Conservation (phyloP, 1,284 basidiomycete genomes). For the Moniliella sp. region DNA sequence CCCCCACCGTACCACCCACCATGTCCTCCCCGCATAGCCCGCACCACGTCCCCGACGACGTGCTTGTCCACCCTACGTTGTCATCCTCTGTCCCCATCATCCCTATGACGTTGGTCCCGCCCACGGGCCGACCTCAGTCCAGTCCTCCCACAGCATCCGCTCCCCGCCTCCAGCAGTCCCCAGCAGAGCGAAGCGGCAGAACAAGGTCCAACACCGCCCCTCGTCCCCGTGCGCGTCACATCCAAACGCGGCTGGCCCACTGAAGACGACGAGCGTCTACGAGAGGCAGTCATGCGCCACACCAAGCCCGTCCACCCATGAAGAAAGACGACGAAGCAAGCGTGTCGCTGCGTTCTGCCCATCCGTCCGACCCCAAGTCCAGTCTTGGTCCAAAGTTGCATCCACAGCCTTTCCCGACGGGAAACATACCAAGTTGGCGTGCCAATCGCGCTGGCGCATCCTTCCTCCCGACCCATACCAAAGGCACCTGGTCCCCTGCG, state of each 20-base stretch:
- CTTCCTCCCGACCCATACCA: constrained; percentile 6
- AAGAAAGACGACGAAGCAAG: not conserved
- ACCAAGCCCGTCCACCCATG: not conserved
- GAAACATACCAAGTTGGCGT: constrained; percentile 5
- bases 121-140: no score
- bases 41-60: no score
- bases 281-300: constrained; percentile 1
- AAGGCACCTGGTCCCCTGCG: constrained; percentile 15
- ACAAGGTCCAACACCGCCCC: not conserved
- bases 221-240: no score
- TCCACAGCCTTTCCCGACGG: constrained; percentile 9
- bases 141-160: not conserved
- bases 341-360: no score
- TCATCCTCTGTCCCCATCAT: no score
- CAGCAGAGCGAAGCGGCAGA: not conserved
- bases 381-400: constrained; percentile 6
- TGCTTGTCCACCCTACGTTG: no score
- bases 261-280: constrained; percentile 1
- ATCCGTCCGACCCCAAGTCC: no score
- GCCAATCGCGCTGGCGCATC: constrained; percentile 4
- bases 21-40: no score
- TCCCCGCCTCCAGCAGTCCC: not conserved
- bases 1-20: no score
- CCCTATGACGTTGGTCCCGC: no score
- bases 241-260: no score